Conservation (phyloP, 2,329 filamentous ascomycete genomes). For the Fusarium albosuccineum region DNA sequence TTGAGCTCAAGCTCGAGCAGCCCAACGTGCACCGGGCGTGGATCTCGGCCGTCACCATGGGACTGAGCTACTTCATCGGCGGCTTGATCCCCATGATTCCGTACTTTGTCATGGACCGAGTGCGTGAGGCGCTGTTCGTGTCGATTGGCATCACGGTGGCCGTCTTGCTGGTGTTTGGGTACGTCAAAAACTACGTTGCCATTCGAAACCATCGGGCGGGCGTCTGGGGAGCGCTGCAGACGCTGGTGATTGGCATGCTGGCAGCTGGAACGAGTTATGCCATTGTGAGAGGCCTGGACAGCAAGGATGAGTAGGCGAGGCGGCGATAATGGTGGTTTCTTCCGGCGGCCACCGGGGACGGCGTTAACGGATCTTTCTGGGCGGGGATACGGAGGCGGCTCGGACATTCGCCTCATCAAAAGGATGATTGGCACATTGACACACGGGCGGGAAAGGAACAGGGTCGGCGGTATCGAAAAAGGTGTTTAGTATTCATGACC, state of each 20-base stretch:
- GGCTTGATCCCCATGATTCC: slow-evolving; percentile 78
- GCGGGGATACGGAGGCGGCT: neutral
- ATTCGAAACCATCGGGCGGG: slow-evolving; percentile 65
- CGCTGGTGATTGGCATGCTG: slow-evolving; percentile 72
- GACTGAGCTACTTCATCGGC: slow-evolving; percentile 76
- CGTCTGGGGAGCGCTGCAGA: slow-evolving; percentile 72
- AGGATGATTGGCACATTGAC: slow-evolving; percentile 2
- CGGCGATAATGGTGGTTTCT: neutral
- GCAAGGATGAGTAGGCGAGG: slow-evolving; percentile 28
- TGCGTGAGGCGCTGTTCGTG: slow-evolving; percentile 66
- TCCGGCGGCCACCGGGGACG: neutral
- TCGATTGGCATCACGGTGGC: slow-evolving; percentile 72
- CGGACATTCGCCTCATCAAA: slow-evolving; percentile 18
- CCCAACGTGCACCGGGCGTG: slow-evolving; percentile 59
- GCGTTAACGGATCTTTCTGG: slow-evolving; percentile 28
- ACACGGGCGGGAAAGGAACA: neutral
- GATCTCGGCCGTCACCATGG: slow-evolving; percentile 74
- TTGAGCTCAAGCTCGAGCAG: slow-evolving; percentile 64
- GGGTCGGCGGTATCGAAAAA: slow-evolving; percentile 21
- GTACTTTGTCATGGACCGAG: slow-evolving; percentile 70
- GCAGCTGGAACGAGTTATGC: slow-evolving; percentile 76
- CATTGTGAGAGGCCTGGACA: slow-evolving; percentile 70
- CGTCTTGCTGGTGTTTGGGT: slow-evolving; percentile 74
- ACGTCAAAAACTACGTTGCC: slow-evolving; percentile 70
- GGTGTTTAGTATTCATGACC: slow-evolving; percentile 33